phyloP scores from a whole-genome alignment of 192 early-diverging fungal genomes.

The Backusella macrospora region DNA sequence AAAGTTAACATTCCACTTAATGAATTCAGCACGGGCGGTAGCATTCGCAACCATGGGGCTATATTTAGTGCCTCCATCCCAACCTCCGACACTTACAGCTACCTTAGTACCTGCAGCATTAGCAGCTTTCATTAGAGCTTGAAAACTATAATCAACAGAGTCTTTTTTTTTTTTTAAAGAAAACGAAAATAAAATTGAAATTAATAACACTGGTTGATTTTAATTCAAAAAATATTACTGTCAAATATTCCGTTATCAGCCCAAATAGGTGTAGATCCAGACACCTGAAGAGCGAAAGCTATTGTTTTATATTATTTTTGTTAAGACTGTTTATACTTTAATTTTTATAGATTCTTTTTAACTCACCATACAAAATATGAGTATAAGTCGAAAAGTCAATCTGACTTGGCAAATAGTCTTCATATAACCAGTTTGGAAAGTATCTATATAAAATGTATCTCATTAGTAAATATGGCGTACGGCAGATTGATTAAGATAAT shows the following conservation, averaged over 20 bases:
- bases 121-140: conserved; percentile 47
- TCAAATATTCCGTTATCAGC: conserved; percentile 31
- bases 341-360: background rate
- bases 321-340: background rate
- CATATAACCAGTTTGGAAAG: conserved; percentile 29
- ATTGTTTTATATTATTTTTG: background rate
- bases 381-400: conserved; percentile 61
- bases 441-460: conserved; percentile 11
- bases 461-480: background rate
- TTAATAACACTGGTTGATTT: background rate
- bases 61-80: conserved; percentile 65
- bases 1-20: conserved; percentile 53
- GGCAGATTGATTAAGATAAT: background rate
- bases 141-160: conserved; percentile 40
- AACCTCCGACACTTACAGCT: conserved; percentile 69
- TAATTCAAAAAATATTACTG: background rate
- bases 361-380: conserved; percentile 60
- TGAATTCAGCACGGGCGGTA: conserved; percentile 44
- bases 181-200: background rate
- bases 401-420: conserved; percentile 8
- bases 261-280: conserved; percentile 37
- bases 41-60: conserved; percentile 52
- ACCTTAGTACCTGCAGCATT: conserved; percentile 53
- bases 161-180: background rate
- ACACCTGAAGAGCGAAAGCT: conserved; percentile 60